A percentile compares a stretch with the other conserved stretches of the same genome.
Conservation (phyloP, 805 yeast genomes). For the Schwanniomyces occidentalis region DNA sequence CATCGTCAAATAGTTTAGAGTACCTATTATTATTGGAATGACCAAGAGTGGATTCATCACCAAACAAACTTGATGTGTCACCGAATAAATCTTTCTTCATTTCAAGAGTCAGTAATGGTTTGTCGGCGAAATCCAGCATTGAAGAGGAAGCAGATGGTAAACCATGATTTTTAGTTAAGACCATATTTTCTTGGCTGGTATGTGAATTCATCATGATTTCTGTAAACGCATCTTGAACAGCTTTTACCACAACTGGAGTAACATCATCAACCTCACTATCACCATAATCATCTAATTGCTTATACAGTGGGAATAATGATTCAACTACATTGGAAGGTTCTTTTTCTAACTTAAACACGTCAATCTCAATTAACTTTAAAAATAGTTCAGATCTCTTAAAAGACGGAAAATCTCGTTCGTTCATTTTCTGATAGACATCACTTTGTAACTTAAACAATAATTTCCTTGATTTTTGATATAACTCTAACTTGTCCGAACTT, state of each 20-base stretch:
- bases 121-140: neutral
- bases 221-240: slow-evolving; percentile 67
- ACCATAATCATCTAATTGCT: slow-evolving; percentile 4
- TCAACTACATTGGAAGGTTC: slow-evolving; percentile 1
- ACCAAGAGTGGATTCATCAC: slow-evolving; percentile 12
- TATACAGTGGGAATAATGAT: slow-evolving; percentile 2
- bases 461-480: slow-evolving; percentile 56
- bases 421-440: slow-evolving; percentile 51
- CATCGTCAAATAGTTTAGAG: slow-evolving; percentile 36
- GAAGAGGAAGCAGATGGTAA: neutral
- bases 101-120: slow-evolving; percentile 4
- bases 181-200: neutral
- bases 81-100: slow-evolving; percentile 22
- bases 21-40: slow-evolving; percentile 13
- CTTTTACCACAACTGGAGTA: slow-evolving; percentile 50
- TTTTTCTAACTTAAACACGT: slow-evolving; percentile 8
- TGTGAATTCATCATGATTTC: slow-evolving; percentile 47
- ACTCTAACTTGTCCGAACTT: slow-evolving; percentile 10
- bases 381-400: slow-evolving; percentile 61
- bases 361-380: slow-evolving; percentile 48
- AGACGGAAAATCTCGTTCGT: slow-evolving; percentile 51
- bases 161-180: neutral
- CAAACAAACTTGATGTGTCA: slow-evolving; percentile 33
- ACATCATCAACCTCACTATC: slow-evolving; percentile 26
- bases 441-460: slow-evolving; percentile 61